Evolutionary conservation across 2,329 filamentous ascomycete species (phyloP), one percentile per base, ranked within the genome.

Genomic region (Fonsecaea nubica): DNA sequence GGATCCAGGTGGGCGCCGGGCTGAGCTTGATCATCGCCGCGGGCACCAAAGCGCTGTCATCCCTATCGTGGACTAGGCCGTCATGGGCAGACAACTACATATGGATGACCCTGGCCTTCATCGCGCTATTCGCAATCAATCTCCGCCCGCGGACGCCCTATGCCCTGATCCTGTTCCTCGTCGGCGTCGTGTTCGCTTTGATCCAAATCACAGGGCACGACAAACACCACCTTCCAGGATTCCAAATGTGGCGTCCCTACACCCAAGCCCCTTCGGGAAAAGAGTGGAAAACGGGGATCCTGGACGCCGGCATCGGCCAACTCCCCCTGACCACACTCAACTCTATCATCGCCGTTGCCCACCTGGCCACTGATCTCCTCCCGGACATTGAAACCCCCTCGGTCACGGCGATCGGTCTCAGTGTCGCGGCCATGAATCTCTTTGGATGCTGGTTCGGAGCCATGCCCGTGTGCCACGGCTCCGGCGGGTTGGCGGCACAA

Each of bases 391-490:
- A 86, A 0, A 81, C 89, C 0, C 92, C 92, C 0, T 87, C 87
- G 0, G 89, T 92, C 5, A 94, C 92, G 0, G 84, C 88, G 0
- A 83, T 98, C 35, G 94, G 93, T 1, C 77, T 93, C 66, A 96
- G 92, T 62, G 92, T 98, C 3, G 89, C 90, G 0, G 74, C 83
- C 1, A 96, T 97, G 87, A 98, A 98, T 76, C 81, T 97, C 3
- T 77, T 90, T 0, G 90, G 91, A 15, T 93, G 92, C 74, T 96
- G 92, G 91, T 96, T 97, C 74, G 93, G 93, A 56, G 91, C 90
- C 4, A 98, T 97, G 95, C 95, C 94, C 2, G 89, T 95, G 3
- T 98, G 95, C 75, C 95, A 98, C 76, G 94, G 94, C 4, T 92
- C 92, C 0, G 94, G 94, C 2, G 94, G 94, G 0, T 82, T 98